Evolutionary conservation across 768 basidiomycete genomes (phyloP).

Genomic region (Amanita thiersii): DNA sequence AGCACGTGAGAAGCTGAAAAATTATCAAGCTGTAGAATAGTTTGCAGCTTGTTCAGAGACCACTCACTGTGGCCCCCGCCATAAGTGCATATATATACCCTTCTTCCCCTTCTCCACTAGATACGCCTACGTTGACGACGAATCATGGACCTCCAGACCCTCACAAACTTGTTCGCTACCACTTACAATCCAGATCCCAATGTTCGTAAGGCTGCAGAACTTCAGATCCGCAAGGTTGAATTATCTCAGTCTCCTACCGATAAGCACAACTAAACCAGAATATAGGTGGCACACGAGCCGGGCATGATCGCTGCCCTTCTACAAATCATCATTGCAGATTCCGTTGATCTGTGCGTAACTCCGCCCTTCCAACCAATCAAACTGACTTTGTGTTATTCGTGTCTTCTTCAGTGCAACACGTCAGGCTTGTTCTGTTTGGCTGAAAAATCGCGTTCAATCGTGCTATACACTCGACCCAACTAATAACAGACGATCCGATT

Average conservation of each 20-base stretch:
- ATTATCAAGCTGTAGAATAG: slow-evolving; percentile 7
- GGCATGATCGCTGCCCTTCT: slow-evolving; percentile 79
- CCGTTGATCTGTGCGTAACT: slow-evolving; percentile 62
- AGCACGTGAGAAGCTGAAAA: slow-evolving; percentile 8
- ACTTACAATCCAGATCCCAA: slow-evolving; percentile 83
- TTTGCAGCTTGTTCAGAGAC: not conserved
- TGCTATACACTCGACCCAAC: slow-evolving; percentile 48
- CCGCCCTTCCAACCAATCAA: too few relatives aligned
- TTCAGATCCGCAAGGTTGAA: slow-evolving; percentile 77
- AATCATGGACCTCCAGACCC: slow-evolving; percentile 65
- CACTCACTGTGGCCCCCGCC: slow-evolving; percentile 13
- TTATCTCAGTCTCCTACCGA: not conserved
- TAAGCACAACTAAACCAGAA: slow-evolving; percentile 3
- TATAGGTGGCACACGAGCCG: slow-evolving; percentile 68
- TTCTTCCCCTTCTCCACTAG: not conserved
- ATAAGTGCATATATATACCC: not conserved
- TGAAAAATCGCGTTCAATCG: slow-evolving; percentile 80
- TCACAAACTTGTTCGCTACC: slow-evolving; percentile 72
- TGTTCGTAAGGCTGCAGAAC: slow-evolving; percentile 76
- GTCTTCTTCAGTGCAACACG: slow-evolving; percentile 48
- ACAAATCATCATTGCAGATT: slow-evolving; percentile 77
- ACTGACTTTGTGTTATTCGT: slow-evolving; percentile 16
- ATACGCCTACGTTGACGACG: slow-evolving; percentile 6
- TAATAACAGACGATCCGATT: slow-evolving; percentile 44
- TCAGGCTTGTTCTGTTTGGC: slow-evolving; percentile 79